Conservation (phyloP, 2,329 filamentous ascomycete species). For the Hymenoscyphus fructigenus region DNA sequence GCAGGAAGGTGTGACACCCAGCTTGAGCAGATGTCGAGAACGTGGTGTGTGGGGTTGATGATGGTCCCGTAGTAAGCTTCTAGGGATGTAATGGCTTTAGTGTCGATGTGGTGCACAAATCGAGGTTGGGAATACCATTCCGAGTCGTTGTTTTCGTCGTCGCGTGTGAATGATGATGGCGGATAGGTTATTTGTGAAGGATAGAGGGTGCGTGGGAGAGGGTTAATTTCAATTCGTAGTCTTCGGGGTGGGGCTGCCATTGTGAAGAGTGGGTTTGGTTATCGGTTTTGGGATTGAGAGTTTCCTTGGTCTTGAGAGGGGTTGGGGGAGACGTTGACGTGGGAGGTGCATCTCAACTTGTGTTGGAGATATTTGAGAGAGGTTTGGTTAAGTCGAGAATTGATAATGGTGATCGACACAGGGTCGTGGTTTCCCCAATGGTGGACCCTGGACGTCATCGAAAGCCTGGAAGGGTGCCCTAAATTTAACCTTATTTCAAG, state of each 20-base stretch:
- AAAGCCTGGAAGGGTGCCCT: not conserved
- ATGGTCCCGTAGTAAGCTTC: conserved; percentile 46
- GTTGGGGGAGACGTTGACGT: not conserved
- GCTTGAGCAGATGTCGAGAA: conserved; percentile 51
- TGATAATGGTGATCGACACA: not conserved
- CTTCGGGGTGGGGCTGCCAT: conserved; percentile 13
- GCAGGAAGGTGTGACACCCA: conserved; percentile 42
- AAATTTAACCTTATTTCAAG: not conserved
- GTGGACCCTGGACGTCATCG: not conserved
- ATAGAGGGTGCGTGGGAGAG: conserved; percentile 28
- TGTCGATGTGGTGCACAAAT: conserved; percentile 55
- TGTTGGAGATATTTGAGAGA: not conserved
- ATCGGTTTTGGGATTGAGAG: not conserved
- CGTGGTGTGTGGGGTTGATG: conserved; percentile 42
- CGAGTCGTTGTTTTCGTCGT: conserved; percentile 27
- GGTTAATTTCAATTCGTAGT: conserved; percentile 14
- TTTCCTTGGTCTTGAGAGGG: not conserved
- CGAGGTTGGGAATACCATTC: conserved; percentile 40
- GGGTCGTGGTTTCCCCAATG: not conserved
- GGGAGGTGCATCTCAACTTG: not conserved
- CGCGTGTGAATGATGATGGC: conserved; percentile 20
- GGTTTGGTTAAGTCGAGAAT: not conserved
- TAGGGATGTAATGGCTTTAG: conserved; percentile 45
- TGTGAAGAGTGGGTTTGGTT: not conserved
- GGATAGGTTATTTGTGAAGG: conserved; percentile 21